Base-by-base conservation (phyloP, 352 stramenopile species). In the Phytophthora pseudosyringae region DNA sequence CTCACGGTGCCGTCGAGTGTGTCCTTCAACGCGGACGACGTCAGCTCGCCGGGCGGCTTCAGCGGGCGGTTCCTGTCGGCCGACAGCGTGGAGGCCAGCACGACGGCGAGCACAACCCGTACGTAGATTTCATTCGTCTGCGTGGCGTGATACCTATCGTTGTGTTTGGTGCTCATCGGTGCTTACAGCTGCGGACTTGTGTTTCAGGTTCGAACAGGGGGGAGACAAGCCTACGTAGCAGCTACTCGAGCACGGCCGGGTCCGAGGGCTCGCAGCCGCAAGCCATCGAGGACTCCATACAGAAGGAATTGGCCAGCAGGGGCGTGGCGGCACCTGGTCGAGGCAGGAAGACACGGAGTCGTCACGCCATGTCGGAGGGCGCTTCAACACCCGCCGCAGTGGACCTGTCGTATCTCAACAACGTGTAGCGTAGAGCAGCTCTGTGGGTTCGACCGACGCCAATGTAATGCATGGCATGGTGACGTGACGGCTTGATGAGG, bases 361-460 rank as follows among this genome's bases (percentile, higher is more conserved):
- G 25, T 36, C 57, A 69, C 21, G 45, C 58, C 28, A 51, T 35
- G 46, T 60, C 43, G 12, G 48, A 43, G 16, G 45, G 36, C 16
- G 39, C n/a, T 15, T 21, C 43, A n/a, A 51, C 9, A 10, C 18
- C 49, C 15, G 12, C 32, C 25, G 39, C 51, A 31, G 32, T 76
- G 47, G 68, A 73, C 58, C 59, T 76, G 53, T 76, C 64, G 47
- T 76, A 76, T 55, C 58, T 76, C 40, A 60, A 55, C 10, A 57
- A 60, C 29, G 52, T 76, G 15, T 71, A 54, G 29, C 43, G 32
- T 29, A 65, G 57, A 13, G 35, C 46, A 32, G 5, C 43, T 47
- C 44, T 48, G 38, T 21, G 32, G 15, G 56, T 26, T 44, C 36
- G 36, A 41, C 18, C 33, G 7, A 44, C 25, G 44, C 26, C 38